Evolutionary conservation across 2,329 filamentous ascomycete genomes (phyloP), one percentile per base, ranked within the genome.

Genomic region (Emergomyces orientalis): DNA sequence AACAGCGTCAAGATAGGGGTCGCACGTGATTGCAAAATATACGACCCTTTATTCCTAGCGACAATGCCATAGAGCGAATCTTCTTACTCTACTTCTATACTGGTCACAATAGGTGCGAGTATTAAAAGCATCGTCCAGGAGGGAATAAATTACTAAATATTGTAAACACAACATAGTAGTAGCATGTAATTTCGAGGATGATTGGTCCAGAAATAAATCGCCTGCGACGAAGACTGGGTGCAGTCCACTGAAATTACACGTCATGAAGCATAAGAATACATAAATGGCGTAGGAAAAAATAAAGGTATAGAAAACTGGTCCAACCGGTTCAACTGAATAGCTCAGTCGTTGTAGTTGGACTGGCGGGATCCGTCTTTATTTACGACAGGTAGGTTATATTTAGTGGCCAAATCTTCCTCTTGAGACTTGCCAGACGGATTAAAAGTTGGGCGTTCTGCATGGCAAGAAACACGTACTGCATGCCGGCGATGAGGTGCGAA

Each of bases 341-440:
- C 32, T 67, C 67, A 81, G 66, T 85, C 83, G 64, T 85, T 85
- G 66, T 84, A 85, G 68, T 85, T 85, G 7, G 80, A 80, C 65
- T 80, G 75, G 2, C 80, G 78, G 25, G 81, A 77, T 0, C 82
- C 83, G 67, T 85, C 80, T 71, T 85, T 85, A 67, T 82, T 82
- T 8, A 82, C 79, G 65, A 73, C 75, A 2, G 79, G 79, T 30
- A 84, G 69, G 1, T 79, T 79, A 70, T 80, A 80, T 63, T 72
- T 73, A 49, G 73, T 75, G 61, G 75, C 76, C 14, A 81, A 64
- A 55, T 84, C 82, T 56, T 84, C 81, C 67, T 85, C 82, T 67
- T 84, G 83, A 1, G 79, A 81, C 69, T 71, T 80, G 8, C 81
- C 79, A 7, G 65, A 65, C 0, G 73, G 71, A 32, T 79, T 75